Evolutionary conservation across 768 basidiomycete genomes (phyloP).

Genomic region (Austroboletus eburneus): DNA sequence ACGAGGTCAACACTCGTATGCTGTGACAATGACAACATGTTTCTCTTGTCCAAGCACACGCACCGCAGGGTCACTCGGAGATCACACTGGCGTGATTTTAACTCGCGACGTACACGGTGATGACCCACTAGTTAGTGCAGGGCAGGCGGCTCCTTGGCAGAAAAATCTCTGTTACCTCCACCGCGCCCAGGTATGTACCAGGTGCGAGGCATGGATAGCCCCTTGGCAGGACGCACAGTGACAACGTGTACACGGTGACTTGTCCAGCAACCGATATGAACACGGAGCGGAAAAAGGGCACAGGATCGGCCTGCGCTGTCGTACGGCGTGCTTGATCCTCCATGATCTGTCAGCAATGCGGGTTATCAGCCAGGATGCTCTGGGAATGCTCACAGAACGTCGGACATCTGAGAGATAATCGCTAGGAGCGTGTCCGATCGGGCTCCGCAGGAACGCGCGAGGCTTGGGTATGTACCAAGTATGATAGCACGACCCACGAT

Average conservation of each 20-base stretch:
- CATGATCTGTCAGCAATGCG: neutral
- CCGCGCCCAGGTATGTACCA: too few species aligned
- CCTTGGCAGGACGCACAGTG: neutral
- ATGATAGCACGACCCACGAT: neutral
- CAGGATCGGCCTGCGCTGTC: too few species aligned
- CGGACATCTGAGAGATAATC: too few species aligned
- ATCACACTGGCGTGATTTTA: too few species aligned
- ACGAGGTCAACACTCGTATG: too few species aligned
- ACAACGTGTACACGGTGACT: neutral
- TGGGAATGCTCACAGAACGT: too few species aligned
- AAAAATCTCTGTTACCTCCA: neutral
- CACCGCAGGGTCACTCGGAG: too few species aligned
- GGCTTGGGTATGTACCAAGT: neutral
- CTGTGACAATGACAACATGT: too few species aligned
- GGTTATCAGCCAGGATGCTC: too few species aligned
- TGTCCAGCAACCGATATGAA: neutral
- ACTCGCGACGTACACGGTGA: too few species aligned
- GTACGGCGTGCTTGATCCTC: neutral
- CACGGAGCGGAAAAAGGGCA: neutral
- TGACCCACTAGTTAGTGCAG: too few species aligned
- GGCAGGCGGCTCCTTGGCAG: neutral
- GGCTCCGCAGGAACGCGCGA: neutral
- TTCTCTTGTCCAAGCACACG: too few species aligned
- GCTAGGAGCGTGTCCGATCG: neutral
- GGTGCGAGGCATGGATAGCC: neutral